Evolutionary conservation across 2,329 filamentous ascomycete species (phyloP).

Genomic region (Aspergillus ibericus): DNA sequence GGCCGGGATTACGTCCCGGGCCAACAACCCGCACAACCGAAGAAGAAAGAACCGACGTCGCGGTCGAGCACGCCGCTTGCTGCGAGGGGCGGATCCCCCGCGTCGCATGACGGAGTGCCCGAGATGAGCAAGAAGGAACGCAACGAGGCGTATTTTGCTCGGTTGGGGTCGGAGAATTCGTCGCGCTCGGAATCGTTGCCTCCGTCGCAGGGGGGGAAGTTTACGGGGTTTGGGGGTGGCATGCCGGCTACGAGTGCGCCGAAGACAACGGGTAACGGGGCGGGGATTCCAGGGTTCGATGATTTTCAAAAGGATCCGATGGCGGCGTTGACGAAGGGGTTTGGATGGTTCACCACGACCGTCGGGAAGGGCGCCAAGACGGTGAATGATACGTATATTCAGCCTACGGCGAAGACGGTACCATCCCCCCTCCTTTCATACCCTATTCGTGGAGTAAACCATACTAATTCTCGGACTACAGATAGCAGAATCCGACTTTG

Average conservation of each 20-base stretch:
- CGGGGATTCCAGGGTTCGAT: slow-evolving; percentile 64
- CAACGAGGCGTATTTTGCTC: slow-evolving; percentile 89
- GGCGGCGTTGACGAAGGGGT: slow-evolving; percentile 83
- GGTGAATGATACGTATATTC: slow-evolving; percentile 87
- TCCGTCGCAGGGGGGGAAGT: slow-evolving; percentile 91
- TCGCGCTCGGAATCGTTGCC: slow-evolving; percentile 70
- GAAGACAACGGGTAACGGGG: slow-evolving; percentile 4
- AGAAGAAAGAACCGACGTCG: slow-evolving; percentile 35
- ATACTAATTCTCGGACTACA: slow-evolving; percentile 36
- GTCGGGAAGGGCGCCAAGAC: slow-evolving; percentile 89
- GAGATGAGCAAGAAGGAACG: slow-evolving; percentile 54
- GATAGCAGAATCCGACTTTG: slow-evolving; percentile 78
- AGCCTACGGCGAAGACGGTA: slow-evolving; percentile 88
- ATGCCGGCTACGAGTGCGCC: slow-evolving; percentile 54
- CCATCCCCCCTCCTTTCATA: slow-evolving; percentile 23
- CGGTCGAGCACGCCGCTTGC: slow-evolving; percentile 29
- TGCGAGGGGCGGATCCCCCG: slow-evolving; percentile 23
- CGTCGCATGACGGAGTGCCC: slow-evolving; percentile 39
- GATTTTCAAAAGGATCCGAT: slow-evolving; percentile 91
- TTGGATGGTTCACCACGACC: slow-evolving; percentile 88
- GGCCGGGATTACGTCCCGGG: slow-evolving; percentile 79
- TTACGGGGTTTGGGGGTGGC: slow-evolving; percentile 82
- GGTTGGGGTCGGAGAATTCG: slow-evolving; percentile 80
- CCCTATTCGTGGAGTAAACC: neutral
- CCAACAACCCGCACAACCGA: slow-evolving; percentile 49